These are phyloP conservation scores for Pascua guehoae DNA, from an alignment of 1,284 basidiomycete species.

Conservation along the genomic window DNA sequence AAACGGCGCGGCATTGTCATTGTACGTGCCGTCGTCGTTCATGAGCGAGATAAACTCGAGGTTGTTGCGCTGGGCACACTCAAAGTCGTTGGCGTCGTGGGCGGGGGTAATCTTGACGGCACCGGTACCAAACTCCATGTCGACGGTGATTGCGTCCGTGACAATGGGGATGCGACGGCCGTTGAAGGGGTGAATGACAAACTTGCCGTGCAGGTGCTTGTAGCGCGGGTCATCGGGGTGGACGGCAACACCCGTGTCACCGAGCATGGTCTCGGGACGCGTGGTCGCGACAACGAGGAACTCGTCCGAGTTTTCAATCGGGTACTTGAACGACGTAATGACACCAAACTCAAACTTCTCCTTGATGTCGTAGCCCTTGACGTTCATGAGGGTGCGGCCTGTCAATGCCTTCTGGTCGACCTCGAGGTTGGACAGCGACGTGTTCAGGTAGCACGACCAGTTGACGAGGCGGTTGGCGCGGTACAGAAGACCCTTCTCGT, in stretches of 20 bases:
- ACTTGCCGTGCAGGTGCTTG: constrained; percentile 94
- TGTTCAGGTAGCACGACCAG: constrained; percentile 96
- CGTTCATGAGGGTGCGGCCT: constrained; percentile 80
- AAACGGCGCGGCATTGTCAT: constrained; percentile 83
- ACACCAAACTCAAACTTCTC: constrained; percentile 98
- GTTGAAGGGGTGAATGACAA: constrained; percentile 85
- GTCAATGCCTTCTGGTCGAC: constrained; percentile 92
- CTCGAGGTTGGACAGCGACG: constrained; percentile 94
- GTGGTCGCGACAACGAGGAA: constrained; percentile 93
- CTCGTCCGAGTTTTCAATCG: constrained; percentile 76
- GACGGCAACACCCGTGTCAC: constrained; percentile 95
- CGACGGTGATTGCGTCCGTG: constrained; percentile 77
- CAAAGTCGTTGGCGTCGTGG: constrained; percentile 97
- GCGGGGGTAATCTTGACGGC: constrained; percentile 99
- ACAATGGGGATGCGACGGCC: constrained; percentile 85
- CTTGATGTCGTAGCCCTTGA: constrained; percentile 90
- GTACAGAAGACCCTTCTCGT: constrained; percentile 92
- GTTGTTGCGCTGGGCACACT: constrained; percentile 83
- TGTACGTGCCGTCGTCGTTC: constrained; percentile 96
- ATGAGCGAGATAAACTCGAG: constrained; percentile 93
- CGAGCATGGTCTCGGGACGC: constrained; percentile 97
- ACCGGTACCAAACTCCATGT: constrained; percentile 96
- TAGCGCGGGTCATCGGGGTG: constrained; percentile 94
- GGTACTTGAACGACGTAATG: constrained; percentile 92
- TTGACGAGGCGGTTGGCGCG: constrained; percentile 96